These are phyloP conservation scores for Microdochium trichocladiopsis DNA, from an alignment of 2,329 filamentous ascomycete species.

Conservation along the genomic window DNA sequence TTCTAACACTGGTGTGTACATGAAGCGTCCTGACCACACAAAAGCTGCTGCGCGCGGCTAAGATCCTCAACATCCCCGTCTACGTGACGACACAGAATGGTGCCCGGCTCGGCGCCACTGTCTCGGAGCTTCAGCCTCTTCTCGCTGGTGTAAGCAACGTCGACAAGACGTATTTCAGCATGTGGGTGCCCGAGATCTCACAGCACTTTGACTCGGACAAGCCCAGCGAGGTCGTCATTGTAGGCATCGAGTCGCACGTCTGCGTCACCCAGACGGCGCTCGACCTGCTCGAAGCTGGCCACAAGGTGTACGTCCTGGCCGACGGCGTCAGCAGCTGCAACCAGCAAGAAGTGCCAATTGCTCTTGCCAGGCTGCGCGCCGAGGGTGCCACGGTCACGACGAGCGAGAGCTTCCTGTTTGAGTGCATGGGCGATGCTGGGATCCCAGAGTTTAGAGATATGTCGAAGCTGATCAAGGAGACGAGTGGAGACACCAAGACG, in stretches of 20 bases:
- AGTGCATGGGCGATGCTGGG: conserved; percentile 76
- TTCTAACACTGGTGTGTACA: background rate
- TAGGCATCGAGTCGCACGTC: conserved; percentile 91
- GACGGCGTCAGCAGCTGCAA: conserved; percentile 90
- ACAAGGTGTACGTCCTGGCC: conserved; percentile 78
- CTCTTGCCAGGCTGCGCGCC: conserved; percentile 65
- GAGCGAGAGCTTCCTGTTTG: conserved; percentile 86
- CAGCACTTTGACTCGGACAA: conserved; percentile 12
- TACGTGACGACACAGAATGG: conserved; percentile 82
- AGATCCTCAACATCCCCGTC: conserved; percentile 67
- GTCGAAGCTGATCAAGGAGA: conserved; percentile 73
- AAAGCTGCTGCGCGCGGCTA: conserved; percentile 61
- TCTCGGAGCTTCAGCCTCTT: conserved; percentile 57
- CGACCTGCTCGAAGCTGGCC: conserved; percentile 68
- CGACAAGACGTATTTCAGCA: conserved; percentile 89
- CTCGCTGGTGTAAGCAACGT: conserved; percentile 49
- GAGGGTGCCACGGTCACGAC: conserved; percentile 77
- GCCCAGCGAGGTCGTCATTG: conserved; percentile 60
- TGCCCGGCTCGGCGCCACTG: conserved; percentile 71
- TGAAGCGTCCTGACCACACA: conserved; percentile 55
- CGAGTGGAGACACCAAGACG: conserved; percentile 60
- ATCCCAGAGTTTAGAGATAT: conserved; percentile 67
- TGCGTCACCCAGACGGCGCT: conserved; percentile 90
- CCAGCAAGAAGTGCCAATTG: conserved; percentile 70
- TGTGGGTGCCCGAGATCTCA: conserved; percentile 67